Conservation (phyloP, 2,329 filamentous ascomycete species). For the Botrytis aclada region DNA sequence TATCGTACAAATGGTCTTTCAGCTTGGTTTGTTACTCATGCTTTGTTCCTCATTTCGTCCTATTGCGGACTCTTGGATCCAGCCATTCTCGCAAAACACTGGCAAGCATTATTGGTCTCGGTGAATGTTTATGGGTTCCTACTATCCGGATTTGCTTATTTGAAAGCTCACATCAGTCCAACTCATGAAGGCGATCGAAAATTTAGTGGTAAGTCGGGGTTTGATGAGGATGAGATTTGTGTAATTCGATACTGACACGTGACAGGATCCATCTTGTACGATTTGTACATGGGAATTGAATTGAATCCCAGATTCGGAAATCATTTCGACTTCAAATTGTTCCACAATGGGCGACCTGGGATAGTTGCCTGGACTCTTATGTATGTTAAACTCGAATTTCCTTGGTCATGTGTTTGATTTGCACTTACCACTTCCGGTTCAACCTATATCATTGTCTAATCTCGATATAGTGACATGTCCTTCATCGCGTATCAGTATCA, state of each 20-base stretch:
- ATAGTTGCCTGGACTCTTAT: constrained; percentile 49
- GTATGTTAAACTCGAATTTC: constrained; percentile 33
- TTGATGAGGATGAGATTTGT: too few relatives aligned
- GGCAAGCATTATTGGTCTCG: constrained; percentile 41
- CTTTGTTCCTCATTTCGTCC: constrained; percentile 34
- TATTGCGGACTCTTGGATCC: constrained; percentile 39
- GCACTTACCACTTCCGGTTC: not conserved
- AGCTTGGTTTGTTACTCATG: constrained; percentile 43
- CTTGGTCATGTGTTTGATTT: constrained; percentile 3
- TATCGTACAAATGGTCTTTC: constrained; percentile 45
- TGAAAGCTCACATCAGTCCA: constrained; percentile 42
- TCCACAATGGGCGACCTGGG: constrained; percentile 47
- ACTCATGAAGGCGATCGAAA: constrained; percentile 44
- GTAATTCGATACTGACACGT: constrained; percentile 16
- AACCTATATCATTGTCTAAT: not conserved
- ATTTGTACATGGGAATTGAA: constrained; percentile 48
- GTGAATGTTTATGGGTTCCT: constrained; percentile 42
- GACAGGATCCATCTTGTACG: constrained; percentile 42
- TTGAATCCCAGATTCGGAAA: constrained; percentile 45
- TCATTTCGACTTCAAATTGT: constrained; percentile 47
- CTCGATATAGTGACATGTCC: constrained; percentile 39
- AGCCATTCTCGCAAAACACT: constrained; percentile 44
- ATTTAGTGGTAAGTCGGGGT: constrained; percentile 40
- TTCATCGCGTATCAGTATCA: constrained; percentile 44
- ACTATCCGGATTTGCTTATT: constrained; percentile 37